Evolutionary conservation across 2,329 filamentous ascomycete species (phyloP).

Genomic region (Botrytis cinerea): DNA sequence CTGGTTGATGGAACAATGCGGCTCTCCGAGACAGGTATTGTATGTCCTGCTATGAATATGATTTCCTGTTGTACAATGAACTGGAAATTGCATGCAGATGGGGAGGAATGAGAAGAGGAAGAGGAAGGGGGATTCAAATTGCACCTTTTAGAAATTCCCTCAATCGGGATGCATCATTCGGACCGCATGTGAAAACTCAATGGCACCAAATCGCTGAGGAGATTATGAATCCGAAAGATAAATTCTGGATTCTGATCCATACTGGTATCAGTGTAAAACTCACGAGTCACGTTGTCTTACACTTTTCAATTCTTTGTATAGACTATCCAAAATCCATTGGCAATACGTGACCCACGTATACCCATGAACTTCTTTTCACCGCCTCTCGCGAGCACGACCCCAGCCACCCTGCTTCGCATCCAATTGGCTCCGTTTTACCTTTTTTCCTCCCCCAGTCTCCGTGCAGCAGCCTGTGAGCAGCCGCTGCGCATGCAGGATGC

Average conservation of each 20-base stretch:
- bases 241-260: neutral
- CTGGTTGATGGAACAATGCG: neutral
- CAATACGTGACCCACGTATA: slow-evolving; percentile 42
- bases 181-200: neutral
- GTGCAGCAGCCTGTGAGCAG: slow-evolving; percentile 2
- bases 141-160: neutral
- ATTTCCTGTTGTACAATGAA: neutral
- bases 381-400: slow-evolving; percentile 13
- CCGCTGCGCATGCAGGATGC: slow-evolving; percentile 3
- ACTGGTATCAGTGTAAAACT: neutral
- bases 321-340: slow-evolving; percentile 36
- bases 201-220: neutral
- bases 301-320: neutral
- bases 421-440: neutral
- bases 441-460: neutral
- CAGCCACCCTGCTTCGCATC: neutral
- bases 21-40: neutral
- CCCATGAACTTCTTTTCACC: slow-evolving; percentile 13
- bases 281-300: slow-evolving; percentile 18
- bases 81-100: neutral
- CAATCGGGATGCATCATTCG: neutral
- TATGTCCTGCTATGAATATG: neutral
- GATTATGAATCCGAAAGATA: neutral
- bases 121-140: neutral
- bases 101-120: neutral